phyloP scores from a whole-genome alignment of 441 rosid species.

The Euphorbia celastroides region DNA sequence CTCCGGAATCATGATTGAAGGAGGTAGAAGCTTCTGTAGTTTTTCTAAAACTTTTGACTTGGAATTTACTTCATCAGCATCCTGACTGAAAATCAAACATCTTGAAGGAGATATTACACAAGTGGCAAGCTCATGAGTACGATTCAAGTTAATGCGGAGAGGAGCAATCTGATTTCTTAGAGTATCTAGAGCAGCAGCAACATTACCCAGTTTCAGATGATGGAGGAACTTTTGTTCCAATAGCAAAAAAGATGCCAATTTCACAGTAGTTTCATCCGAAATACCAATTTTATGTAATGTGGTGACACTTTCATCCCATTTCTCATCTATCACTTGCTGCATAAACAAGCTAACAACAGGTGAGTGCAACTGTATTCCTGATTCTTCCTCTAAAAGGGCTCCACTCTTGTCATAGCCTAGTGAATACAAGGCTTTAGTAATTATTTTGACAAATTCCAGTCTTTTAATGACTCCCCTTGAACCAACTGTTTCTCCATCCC shows the following conservation, averaged over 20 bases:
- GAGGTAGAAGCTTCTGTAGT: conserved; percentile 56
- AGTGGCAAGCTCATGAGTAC: conserved; percentile 50
- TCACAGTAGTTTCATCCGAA: conserved; percentile 37
- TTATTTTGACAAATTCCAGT: conserved; percentile 55
- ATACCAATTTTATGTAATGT: conserved; percentile 39
- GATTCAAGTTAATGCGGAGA: conserved; percentile 33
- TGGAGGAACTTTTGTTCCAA: conserved; percentile 64
- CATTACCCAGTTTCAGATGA: conserved; percentile 36
- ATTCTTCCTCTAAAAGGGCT: conserved; percentile 60
- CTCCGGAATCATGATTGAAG: conserved; percentile 50
- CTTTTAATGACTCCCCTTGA: conserved; percentile 52
- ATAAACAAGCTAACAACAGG: conserved; percentile 34
- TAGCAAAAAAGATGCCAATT: conserved; percentile 55
- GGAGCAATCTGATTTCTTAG: conserved; percentile 65
- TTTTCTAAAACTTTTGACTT: conserved; percentile 42
- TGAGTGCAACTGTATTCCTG: conserved; percentile 55
- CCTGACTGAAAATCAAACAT: conserved; percentile 20
- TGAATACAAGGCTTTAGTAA: conserved; percentile 54
- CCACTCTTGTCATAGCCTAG: conserved; percentile 60
- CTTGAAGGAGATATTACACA: conserved; percentile 36
- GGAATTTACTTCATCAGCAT: conserved; percentile 27
- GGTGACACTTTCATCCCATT: conserved; percentile 48
- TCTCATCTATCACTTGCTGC: conserved; percentile 50
- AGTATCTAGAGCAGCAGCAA: conserved; percentile 52
- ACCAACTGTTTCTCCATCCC: conserved; percentile 54